Evolutionary conservation across 2,329 filamentous ascomycete genomes (phyloP).

Genomic region (Ophiostoma sp.): DNA sequence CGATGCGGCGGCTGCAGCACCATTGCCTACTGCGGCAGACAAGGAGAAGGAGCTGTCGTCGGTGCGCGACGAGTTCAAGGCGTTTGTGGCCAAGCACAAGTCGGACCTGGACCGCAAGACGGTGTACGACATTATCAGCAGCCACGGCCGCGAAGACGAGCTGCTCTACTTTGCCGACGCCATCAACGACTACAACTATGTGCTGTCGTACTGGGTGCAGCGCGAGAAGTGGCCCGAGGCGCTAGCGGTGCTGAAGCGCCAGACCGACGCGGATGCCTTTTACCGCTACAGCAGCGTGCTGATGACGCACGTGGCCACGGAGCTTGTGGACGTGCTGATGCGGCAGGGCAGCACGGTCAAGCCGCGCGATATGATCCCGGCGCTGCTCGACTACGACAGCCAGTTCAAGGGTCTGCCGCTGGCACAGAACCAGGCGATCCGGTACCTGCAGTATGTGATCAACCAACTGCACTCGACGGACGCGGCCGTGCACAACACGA

Average conservation of each 20-base stretch:
- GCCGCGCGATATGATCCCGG: conserved; percentile 83
- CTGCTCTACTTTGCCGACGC: conserved; percentile 84
- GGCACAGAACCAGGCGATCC: conserved; percentile 78
- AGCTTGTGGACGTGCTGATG: conserved; percentile 93
- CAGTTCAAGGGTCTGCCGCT: conserved; percentile 59
- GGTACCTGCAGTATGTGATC: conserved; percentile 90
- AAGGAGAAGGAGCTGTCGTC: conserved; percentile 53
- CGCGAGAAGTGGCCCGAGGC: conserved; percentile 87
- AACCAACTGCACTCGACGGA: conserved; percentile 75
- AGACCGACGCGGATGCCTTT: conserved; percentile 87
- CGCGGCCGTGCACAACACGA: conserved; percentile 90
- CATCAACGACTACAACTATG: conserved; percentile 88
- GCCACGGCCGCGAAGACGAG: conserved; percentile 89
- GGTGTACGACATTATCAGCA: conserved; percentile 91
- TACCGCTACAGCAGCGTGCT: conserved; percentile 97
- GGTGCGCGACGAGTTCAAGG: conserved; percentile 75
- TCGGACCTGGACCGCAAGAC: conserved; percentile 83
- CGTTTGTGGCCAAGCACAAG: conserved; percentile 82
- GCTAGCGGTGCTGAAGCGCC: conserved; percentile 81
- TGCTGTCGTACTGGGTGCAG: conserved; percentile 95
- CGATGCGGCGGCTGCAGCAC: conserved; percentile 46
- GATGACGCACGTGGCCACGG: conserved; percentile 79
- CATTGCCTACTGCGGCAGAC: conserved; percentile 57
- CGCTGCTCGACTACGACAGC: conserved; percentile 88
- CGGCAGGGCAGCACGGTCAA: conserved; percentile 77